phyloP scores from a whole-genome alignment of 106 monocot species.

The Dendrobium chrysotoxum region DNA sequence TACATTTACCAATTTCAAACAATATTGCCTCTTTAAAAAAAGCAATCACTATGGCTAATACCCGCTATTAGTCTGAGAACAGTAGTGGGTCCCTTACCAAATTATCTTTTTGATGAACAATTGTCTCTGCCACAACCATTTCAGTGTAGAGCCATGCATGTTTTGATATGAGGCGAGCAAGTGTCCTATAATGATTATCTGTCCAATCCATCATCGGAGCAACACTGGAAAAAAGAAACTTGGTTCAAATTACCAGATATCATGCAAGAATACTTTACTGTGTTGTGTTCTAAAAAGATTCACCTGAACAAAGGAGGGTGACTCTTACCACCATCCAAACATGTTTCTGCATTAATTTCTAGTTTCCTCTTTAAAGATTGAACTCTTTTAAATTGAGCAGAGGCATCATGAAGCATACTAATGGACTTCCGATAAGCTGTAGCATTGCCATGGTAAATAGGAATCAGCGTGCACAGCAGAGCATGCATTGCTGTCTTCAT shows the following conservation, averaged over 20 bases:
- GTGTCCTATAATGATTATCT: slow-evolving; percentile 86
- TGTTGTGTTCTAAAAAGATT: not conserved
- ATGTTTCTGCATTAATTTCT: not conserved
- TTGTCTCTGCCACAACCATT: slow-evolving; percentile 98
- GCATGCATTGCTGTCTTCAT: slow-evolving; percentile 18
- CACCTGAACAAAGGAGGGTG: slow-evolving; percentile 49
- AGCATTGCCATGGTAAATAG: slow-evolving; percentile 14
- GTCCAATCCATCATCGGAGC: slow-evolving; percentile 99
- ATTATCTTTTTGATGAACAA: slow-evolving; percentile 90
- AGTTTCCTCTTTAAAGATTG: slow-evolving; percentile 2
- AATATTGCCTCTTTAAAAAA: not conserved
- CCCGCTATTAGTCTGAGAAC: not conserved
- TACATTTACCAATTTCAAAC: not conserved
- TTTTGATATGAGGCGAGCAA: slow-evolving; percentile 82
- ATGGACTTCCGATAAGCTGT: slow-evolving; percentile 6
- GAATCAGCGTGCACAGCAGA: slow-evolving; percentile 6
- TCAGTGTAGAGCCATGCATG: slow-evolving; percentile 99
- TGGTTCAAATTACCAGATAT: not conserved
- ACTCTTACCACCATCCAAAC: slow-evolving; percentile 10
- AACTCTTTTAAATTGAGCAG: slow-evolving; percentile 11
- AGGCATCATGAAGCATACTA: slow-evolving; percentile 11
- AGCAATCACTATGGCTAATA: not conserved
- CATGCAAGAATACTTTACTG: not conserved
- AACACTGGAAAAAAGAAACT: slow-evolving; percentile 42
- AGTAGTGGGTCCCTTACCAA: slow-evolving; percentile 37